These are phyloP conservation scores for Penicillium sp. DNA, from an alignment of 2,329 filamentous ascomycete species.

Conservation along the genomic window DNA sequence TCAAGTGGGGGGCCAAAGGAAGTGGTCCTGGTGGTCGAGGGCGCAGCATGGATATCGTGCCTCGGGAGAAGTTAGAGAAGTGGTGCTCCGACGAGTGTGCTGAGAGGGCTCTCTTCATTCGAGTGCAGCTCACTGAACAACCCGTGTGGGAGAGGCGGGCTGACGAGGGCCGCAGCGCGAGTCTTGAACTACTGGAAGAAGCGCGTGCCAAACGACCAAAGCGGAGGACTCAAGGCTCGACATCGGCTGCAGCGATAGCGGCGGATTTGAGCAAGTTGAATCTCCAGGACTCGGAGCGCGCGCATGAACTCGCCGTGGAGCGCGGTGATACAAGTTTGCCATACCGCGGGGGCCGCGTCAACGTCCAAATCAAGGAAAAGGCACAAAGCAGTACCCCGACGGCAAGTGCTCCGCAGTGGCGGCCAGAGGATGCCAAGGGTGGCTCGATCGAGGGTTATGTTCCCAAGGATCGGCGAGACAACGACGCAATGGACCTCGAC, in stretches of 20 bases:
- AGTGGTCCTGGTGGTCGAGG: conserved; percentile 51
- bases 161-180: conserved; percentile 48
- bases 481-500: conserved; percentile 37
- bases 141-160: conserved; percentile 81
- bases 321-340: conserved; percentile 38
- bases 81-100: conserved; percentile 87
- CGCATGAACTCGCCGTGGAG: conserved; percentile 41
- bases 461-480: conserved; percentile 31
- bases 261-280: conserved; percentile 33
- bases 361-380: conserved; percentile 42
- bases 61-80: conserved; percentile 72
- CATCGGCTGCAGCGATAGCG: conserved; percentile 33
- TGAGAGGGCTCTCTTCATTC: conserved; percentile 77
- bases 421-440: conserved; percentile 39
- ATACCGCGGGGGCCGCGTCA: conserved; percentile 36
- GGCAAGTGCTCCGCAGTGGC: conserved; percentile 38
- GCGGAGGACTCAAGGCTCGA: conserved; percentile 25
- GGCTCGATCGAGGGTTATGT: conserved; percentile 50
- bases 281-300: conserved; percentile 30
- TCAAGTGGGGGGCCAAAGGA: conserved; percentile 61
- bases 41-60: conserved; percentile 66
- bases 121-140: conserved; percentile 82
- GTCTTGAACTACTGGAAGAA: conserved; percentile 70
- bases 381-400: conserved; percentile 18
- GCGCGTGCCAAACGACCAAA: conserved; percentile 36